Base-by-base conservation (phyloP, 2,329 filamentous ascomycete genomes). In the Bipolaris oryzae region DNA sequence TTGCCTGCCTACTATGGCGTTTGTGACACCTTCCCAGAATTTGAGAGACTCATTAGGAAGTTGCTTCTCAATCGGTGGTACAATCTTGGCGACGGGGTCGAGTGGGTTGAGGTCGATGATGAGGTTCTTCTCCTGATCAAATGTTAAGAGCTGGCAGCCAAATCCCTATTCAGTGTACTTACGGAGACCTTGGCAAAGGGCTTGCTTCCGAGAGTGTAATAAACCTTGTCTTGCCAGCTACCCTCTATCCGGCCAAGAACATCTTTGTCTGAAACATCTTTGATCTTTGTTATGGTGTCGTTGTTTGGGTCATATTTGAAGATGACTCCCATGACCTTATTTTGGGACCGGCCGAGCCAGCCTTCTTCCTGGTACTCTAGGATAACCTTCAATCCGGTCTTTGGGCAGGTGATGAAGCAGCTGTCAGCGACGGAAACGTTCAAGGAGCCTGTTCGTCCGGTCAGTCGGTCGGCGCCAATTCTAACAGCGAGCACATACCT, bases 311-410 rank as follows among this genome's bases (percentile, higher is more conserved):
- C 90, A 67, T 96, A 96, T 47, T 85, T 89, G 83, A 96, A 99
- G 53, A 98, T 84, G 52, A 97, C 87, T 16, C 95, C 95, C 59
- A 96, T 87, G 34, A 99, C 89, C 72, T 89, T 92, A 77, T 98
- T 96, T 67, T 96, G 94, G 18, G 91, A 86, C 64, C 91, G 91
- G 44, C 93, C 91, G 28, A 98, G 83, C 93, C 95, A 99, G 47
- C 93, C 92, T 68, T 98, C 94, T 71, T 98, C 94, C 53, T 93
- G 81, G 74, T 99, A 99, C 69, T 96, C 89, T 44, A 99, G 79
- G 61, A 99, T 96, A 16, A 89, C 90, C 80, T 98, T 98, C 64
- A 96, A 85, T 72, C 88, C 89, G 1, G 92, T 96, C 79, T 92
- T 88, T n/a, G 89, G 85, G 77, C 95, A 99, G 37, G 88, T 93